A percentile compares a stretch with the other conserved stretches of the same genome.
phyloP scores from a whole-genome alignment of 2,329 filamentous ascomycete genomes.

The Penicillium decumbens region DNA sequence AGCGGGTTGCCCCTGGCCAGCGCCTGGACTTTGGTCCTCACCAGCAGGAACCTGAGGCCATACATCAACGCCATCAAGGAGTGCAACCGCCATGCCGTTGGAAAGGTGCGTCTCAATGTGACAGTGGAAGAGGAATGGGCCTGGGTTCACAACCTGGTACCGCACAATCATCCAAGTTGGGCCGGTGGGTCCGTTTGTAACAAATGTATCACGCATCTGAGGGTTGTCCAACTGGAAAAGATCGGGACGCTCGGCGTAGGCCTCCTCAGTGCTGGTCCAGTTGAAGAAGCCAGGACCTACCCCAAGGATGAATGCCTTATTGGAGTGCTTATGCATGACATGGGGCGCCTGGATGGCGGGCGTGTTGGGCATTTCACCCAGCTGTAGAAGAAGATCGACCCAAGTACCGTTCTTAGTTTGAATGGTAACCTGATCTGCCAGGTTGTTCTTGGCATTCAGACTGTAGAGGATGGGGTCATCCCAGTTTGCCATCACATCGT shows the following conservation, averaged over 20 bases:
- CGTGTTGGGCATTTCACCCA: slow-evolving; percentile 21
- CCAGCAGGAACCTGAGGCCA: slow-evolving; percentile 38
- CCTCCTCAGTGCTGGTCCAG: slow-evolving; percentile 41
- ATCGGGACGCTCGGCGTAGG: slow-evolving; percentile 37
- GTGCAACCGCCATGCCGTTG: slow-evolving; percentile 47
- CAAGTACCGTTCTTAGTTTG: slow-evolving; percentile 36
- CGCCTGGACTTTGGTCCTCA: slow-evolving; percentile 16
- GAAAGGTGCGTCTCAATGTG: slow-evolving; percentile 48
- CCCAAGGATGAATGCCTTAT: slow-evolving; percentile 45
- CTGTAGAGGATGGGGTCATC: slow-evolving; percentile 34
- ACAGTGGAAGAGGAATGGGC: slow-evolving; percentile 49
- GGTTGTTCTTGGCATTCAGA: slow-evolving; percentile 23
- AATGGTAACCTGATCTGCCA: slow-evolving; percentile 27
- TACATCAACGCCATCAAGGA: slow-evolving; percentile 48
- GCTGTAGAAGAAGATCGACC: slow-evolving; percentile 38
- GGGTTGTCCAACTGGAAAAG: slow-evolving; percentile 46
- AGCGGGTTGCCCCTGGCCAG: neutral
- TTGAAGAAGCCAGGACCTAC: slow-evolving; percentile 37
- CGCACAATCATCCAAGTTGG: slow-evolving; percentile 43
- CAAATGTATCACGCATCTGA: slow-evolving; percentile 41
- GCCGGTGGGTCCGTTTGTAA: slow-evolving; percentile 26
- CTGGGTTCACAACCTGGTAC: slow-evolving; percentile 47
- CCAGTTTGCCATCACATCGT: slow-evolving; percentile 26
- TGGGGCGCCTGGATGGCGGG: slow-evolving; percentile 36
- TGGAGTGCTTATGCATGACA: slow-evolving; percentile 48